Evolutionary conservation across 1,139 yeast species (phyloP), one percentile per base, ranked within the genome.

Genomic region (Pichiaceae sp.): DNA sequence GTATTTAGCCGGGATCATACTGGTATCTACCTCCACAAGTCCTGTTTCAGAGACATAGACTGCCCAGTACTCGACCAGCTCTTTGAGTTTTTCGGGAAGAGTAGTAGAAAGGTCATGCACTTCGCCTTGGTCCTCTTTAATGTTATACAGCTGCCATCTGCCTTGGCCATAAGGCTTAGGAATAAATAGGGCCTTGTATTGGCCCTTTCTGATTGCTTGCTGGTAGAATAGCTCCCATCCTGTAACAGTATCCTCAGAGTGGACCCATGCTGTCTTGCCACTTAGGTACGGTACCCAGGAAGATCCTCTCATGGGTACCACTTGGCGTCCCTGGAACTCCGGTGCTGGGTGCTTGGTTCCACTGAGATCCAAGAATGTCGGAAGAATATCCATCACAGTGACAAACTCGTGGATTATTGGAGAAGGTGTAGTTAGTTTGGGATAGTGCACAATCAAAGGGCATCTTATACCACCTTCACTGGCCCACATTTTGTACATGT

Each of bases 141-240:
- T 43, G 45, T 72, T 53, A 48, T 62, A 73, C 32, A 73, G 56
- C 45, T 70, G 71, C 78, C 78, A 72, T 44, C 56, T 54, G 14
- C 62, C 71, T 3, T 70, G 57, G 0, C 77, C 78, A 34, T 61
- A 53, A 2, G 77, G 77, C 35, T 60, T 59, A 3, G 76, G 75
- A 33, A 72, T 62, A 43, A 49, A 72, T 3, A 70, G 46, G 0
- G 74, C 73, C 47, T 73, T 73, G 49, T 56, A 71, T 3, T 52
- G 40, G n/a, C 76, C 77, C 47, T 65, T 65, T 46, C 78, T 58
- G 25, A 72, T 62, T 0, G 78, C 78, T 42, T 69, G 75, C 46
- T 72, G 75, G 1, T 73, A 75, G 47, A 72, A 70, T 17, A 72
- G 51, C 44, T 73, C 78, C 78, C 78, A 72, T 0, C 78, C 78